Evolutionary conservation across 768 basidiomycete genomes (phyloP), one percentile per base, ranked within the genome.

Genomic region (Sistotremastrum niveocremeum): DNA sequence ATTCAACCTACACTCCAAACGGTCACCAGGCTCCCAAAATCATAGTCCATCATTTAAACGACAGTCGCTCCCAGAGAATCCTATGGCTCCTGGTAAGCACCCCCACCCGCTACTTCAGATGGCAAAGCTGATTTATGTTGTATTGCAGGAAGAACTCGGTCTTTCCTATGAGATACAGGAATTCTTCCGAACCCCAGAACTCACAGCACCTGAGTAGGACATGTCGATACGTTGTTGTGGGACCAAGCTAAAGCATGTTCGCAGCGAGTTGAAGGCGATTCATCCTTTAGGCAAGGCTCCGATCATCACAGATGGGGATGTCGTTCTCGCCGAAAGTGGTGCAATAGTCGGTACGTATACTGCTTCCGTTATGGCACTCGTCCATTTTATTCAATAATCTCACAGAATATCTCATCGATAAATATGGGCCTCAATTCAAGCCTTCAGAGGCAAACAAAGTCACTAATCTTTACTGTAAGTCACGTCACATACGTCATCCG

Each of bases 271-370:
- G 6, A 51, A 54, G 29, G 45, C 62, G 2, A 45, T 71, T 29
- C 60, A 67, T 41, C 70, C 72, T n/a, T 53, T 72, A 7, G 70
- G 73, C 29, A 72, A 68, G 50, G 59, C 66, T 3, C 73, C 71
- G 11, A 60, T 73, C 43, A 69, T 72, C 37, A 69, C 66, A 3
- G 68, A 72, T 51, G 71, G 66, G 10, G 64, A 65, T 12, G 46
- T 68, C n/a, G 64, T 59, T 3, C 47, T 74, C 10, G 64, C 68
- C 11, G 66, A 68, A 49, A 67, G 70, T 49, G 64, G 65, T 30
- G 69, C 69, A 11, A 70, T 72, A 37, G 56, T 69, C 45, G 65
- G 70, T 69, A 46, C 34, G 58, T 56, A 8, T 34, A 28, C 20
- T 34, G 34, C 6, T 33, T 28, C 39, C 34, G 37, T 7, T 12